Conservation (phyloP, 73 alveolate species). For the Urostyla sp. region DNA sequence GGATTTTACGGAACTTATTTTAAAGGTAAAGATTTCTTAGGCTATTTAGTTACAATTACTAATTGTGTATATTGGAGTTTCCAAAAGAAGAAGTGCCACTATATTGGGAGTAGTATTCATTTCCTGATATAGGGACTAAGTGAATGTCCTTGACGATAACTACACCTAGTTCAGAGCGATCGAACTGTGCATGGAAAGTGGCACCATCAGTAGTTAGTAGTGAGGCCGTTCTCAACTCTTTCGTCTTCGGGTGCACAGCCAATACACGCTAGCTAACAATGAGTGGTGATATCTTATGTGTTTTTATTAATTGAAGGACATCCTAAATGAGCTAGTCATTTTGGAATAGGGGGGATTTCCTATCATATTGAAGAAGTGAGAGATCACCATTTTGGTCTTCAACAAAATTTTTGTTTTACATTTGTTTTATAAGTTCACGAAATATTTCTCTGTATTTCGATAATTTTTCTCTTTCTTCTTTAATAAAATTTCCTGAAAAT, state of each 20-base stretch:
- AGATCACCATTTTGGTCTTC: slow-evolving; percentile 46
- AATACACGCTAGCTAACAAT: slow-evolving; percentile 76
- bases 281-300: slow-evolving; percentile 45
- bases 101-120: slow-evolving; percentile 14
- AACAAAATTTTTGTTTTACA: slow-evolving; percentile 33
- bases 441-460: slow-evolving; percentile 58
- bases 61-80: neutral
- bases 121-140: slow-evolving; percentile 66
- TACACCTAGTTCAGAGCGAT: slow-evolving; percentile 73
- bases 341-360: slow-evolving; percentile 49
- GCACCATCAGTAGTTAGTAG: slow-evolving; percentile 64
- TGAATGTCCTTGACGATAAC: slow-evolving; percentile 36
- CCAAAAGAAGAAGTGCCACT: too few relatives aligned
- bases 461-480: slow-evolving; percentile 61
- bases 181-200: slow-evolving; percentile 70
- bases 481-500: slow-evolving; percentile 57
- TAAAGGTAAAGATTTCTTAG: slow-evolving; percentile 57
- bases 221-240: slow-evolving; percentile 70
- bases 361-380: slow-evolving; percentile 47
- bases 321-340: slow-evolving; percentile 40
- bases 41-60: slow-evolving; percentile 38
- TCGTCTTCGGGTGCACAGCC: slow-evolving; percentile 74
- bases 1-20: slow-evolving; percentile 44
- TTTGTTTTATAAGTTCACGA: slow-evolving; percentile 56
- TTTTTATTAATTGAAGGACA: slow-evolving; percentile 53